Evolutionary conservation across 2,329 filamentous ascomycete species (phyloP).

Genomic region (Colletotrichum sp.): DNA sequence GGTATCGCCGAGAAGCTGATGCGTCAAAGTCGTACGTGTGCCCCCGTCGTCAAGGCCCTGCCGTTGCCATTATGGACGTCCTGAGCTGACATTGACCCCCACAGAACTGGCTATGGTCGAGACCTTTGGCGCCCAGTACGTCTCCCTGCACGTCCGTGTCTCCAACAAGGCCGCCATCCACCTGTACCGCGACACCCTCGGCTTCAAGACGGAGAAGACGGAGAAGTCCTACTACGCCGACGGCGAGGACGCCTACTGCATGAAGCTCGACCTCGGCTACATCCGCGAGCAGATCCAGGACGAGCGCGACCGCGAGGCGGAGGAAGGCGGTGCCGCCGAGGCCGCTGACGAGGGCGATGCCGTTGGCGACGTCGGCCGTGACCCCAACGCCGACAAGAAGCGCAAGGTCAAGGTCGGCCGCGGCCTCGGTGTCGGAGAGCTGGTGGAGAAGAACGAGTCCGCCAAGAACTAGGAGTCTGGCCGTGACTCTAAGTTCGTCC

Average conservation of each 20-base stretch:
- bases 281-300: constrained; percentile 56
- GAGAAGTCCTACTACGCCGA: constrained; percentile 96
- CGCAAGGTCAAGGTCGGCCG: constrained; percentile 86
- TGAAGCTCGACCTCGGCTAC: constrained; percentile 82
- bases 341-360: constrained; percentile 69
- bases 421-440: constrained; percentile 76
- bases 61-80: background rate
- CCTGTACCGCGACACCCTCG: constrained; percentile 90
- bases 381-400: constrained; percentile 63
- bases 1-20: constrained; percentile 98
- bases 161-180: constrained; percentile 91
- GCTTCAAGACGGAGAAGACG: constrained; percentile 86
- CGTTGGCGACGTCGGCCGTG: constrained; percentile 68
- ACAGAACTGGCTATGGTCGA: constrained; percentile 92
- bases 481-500: background rate
- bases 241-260: constrained; percentile 93
- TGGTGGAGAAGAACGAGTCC: constrained; percentile 75
- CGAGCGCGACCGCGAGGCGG: constrained; percentile 43
- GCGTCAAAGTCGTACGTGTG: constrained; percentile 84
- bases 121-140: constrained; percentile 88
- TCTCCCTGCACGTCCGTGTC: constrained; percentile 93
- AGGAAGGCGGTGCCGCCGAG: constrained; percentile 41
- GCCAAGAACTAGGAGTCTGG: constrained; percentile 44
- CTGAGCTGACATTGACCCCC: background rate
- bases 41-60: background rate